phyloP scores from a whole-genome alignment of 2,329 filamentous ascomycete species.

The Chrysoporthe puriensis region DNA sequence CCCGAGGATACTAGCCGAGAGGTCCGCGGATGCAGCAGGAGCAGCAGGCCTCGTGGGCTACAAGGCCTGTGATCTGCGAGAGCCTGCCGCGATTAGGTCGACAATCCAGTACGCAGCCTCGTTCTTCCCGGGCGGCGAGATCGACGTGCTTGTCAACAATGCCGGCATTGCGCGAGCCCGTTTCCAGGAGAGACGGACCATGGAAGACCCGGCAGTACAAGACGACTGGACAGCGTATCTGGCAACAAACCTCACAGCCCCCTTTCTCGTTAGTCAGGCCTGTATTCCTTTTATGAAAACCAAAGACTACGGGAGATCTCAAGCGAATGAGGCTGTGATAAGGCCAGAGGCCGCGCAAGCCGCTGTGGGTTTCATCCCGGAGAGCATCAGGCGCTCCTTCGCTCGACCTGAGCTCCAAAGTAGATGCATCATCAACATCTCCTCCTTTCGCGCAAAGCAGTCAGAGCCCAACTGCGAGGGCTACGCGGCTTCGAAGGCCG shows the following conservation, averaged over 20 bases:
- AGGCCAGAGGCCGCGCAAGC: conserved; percentile 23
- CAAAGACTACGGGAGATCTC: conserved; percentile 1
- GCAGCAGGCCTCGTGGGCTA: conserved; percentile 34
- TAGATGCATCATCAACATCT: conserved; percentile 48
- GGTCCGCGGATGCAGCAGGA: conserved; percentile 24
- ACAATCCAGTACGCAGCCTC: conserved; percentile 41
- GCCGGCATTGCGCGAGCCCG: conserved; percentile 41
- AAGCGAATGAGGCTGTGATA: conserved; percentile 21
- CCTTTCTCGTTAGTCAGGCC: conserved; percentile 50
- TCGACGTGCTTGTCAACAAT: conserved; percentile 46
- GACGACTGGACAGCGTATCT: conserved; percentile 50
- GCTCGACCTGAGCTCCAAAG: conserved; percentile 9
- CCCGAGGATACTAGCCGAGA: conserved; percentile 34
- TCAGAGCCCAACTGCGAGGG: conserved; percentile 52
- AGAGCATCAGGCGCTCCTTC: conserved; percentile 10
- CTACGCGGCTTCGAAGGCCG: conserved; percentile 48
- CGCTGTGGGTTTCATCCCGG: conserved; percentile 8
- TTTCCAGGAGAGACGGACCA: conserved; percentile 49
- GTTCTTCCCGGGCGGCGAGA: conserved; percentile 40
- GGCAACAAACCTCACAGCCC: conserved; percentile 51
- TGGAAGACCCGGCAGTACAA: conserved; percentile 47
- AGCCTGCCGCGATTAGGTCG: conserved; percentile 40
- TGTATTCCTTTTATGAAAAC: conserved; percentile 51
- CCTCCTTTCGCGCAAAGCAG: conserved; percentile 49
- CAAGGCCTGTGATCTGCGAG: conserved; percentile 46